These are phyloP conservation scores for Phytophthora pseudosyringae DNA, from an alignment of 352 stramenopile species.

Conservation along the genomic window DNA sequence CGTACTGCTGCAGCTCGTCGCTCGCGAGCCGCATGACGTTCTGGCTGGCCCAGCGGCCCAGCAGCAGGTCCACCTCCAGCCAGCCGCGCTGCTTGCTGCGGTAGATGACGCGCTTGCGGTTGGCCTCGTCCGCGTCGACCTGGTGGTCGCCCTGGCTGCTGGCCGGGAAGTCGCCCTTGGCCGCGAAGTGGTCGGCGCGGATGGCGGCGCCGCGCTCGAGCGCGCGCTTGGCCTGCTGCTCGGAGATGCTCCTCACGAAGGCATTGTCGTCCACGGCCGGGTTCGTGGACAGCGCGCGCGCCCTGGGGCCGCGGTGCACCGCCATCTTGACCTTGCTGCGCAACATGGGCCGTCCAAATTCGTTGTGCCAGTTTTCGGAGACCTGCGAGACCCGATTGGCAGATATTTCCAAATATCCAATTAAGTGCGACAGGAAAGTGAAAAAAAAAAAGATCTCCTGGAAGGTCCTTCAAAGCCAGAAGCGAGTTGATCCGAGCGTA, in stretches of 20 bases:
- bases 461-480: conserved; percentile 22
- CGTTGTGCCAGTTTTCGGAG: too few species aligned
- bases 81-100: conserved; percentile 95
- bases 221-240: conserved; percentile 57
- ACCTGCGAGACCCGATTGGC: conserved; percentile 7
- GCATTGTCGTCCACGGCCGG: conserved; percentile 51
- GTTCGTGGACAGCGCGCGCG: conserved; percentile 45
- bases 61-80: conserved; percentile 95
- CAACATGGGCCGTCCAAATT: conserved; percentile 9
- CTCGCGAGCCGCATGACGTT: conserved; percentile 86
- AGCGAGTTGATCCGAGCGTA: not conserved
- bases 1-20: conserved; percentile 93
- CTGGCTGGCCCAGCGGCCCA: conserved; percentile 94
- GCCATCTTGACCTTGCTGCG: not conserved
- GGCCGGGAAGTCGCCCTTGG: conserved; percentile 47
- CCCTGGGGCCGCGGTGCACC: not conserved
- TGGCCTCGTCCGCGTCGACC: conserved; percentile 66
- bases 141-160: conserved; percentile 58
- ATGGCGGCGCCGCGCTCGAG: conserved; percentile 62
- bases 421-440: conserved; percentile 20
- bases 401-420: not conserved
- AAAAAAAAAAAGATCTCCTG: conserved; percentile 17
- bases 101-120: conserved; percentile 95
- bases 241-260: conserved; percentile 59
- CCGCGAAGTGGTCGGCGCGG: conserved; percentile 56